phyloP scores from a whole-genome alignment of 345 rosid genomes.

The Melaleuca quinquenervia region DNA sequence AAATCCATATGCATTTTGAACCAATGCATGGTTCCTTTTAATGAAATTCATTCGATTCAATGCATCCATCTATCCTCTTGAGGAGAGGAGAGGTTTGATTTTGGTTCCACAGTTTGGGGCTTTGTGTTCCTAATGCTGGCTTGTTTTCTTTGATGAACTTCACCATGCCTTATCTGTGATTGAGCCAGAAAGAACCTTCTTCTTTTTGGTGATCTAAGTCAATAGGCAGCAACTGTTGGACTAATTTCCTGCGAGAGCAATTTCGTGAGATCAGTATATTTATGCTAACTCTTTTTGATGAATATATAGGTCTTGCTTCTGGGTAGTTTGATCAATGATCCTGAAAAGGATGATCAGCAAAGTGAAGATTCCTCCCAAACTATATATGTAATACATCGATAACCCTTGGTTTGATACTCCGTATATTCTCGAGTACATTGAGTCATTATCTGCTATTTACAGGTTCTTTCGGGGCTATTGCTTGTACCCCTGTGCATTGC shows the following conservation, averaged over 20 bases:
- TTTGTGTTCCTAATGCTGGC: background rate
- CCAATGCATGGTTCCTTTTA: background rate
- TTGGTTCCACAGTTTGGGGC: background rate
- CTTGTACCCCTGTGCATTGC: conserved; percentile 55
- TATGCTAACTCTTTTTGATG: background rate
- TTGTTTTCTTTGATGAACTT: background rate
- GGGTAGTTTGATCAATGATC: conserved; percentile 68
- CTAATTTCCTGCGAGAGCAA: background rate
- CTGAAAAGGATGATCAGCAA: conserved; percentile 50
- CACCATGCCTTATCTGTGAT: background rate
- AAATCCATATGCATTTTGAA: background rate
- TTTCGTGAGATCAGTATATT: background rate
- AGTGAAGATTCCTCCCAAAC: conserved; percentile 46
- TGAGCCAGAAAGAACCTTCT: background rate
- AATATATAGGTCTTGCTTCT: conserved; percentile 63
- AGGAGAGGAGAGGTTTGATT: background rate
- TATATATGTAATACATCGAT: conserved; percentile 39
- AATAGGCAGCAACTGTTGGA: background rate
- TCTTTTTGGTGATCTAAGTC: background rate
- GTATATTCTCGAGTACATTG: background rate
- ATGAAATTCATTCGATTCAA: background rate
- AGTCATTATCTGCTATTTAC: conserved; percentile 10
- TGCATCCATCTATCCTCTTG: background rate
- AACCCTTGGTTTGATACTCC: conserved; percentile 2
- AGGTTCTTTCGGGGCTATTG: conserved; percentile 69